Conservation (phyloP, 352 stramenopile species). For the Phytophthora lateralis region DNA sequence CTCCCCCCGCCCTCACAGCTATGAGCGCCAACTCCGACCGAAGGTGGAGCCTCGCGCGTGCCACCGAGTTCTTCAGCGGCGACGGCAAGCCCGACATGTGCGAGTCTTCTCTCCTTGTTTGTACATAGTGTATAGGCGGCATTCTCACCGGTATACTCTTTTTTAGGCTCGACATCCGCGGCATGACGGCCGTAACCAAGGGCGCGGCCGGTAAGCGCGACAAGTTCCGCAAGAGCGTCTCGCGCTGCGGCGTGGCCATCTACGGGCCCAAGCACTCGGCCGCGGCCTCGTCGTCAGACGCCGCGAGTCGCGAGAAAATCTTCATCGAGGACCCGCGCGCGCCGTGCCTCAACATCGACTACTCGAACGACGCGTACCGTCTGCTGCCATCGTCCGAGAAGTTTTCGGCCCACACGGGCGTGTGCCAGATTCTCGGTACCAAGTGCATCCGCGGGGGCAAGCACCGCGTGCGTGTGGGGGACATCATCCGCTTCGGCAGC, state of each 20-base stretch:
- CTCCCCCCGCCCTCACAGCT: not conserved
- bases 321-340: constrained; percentile 89
- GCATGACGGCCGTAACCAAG: constrained; percentile 88
- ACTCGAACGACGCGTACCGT: constrained; percentile 87
- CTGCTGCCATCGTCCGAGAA: constrained; percentile 84
- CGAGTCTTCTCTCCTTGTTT: not conserved
- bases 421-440: constrained; percentile 88
- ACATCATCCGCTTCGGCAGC: constrained; percentile 88
- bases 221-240: constrained; percentile 90
- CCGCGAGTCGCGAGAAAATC: constrained; percentile 69
- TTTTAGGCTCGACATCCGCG: constrained; percentile 80
- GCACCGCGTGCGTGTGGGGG: constrained; percentile 80
- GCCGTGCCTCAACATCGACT: constrained; percentile 87
- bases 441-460: constrained; percentile 87
- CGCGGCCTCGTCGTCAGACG: constrained; percentile 22
- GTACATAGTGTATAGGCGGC: no score
- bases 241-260: constrained; percentile 84
- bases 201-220: constrained; percentile 84
- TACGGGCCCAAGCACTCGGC: constrained; percentile 86
- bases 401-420: constrained; percentile 86
- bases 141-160: not conserved
- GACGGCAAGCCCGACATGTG: constrained; percentile 90
- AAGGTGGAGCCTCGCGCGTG: constrained; percentile 85
- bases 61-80: constrained; percentile 89
- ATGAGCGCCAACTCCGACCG: constrained; percentile 73